Base-by-base conservation (phyloP, 192 early-diverging fungal genomes). In the Coemansia biformis region DNA sequence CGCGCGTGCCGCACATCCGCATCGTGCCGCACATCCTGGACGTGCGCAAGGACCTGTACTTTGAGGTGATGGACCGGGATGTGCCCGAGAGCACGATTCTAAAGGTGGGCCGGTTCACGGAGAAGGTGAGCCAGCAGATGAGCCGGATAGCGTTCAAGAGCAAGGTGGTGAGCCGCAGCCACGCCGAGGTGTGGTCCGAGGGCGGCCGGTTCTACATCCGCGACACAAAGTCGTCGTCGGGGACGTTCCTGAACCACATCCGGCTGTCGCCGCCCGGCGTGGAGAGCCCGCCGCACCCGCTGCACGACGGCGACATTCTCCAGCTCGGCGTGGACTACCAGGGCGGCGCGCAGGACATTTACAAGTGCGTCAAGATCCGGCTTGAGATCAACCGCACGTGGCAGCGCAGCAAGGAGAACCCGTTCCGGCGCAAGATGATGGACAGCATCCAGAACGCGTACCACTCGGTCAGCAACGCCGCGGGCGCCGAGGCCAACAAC, bases 311-410 rank as follows among this genome's bases (percentile, higher is more conserved):
- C 8, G 96, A 98, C 66, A 79, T 98, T 18, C 75, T 98, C 42
- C 93, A 98, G 77, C 78, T 98, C 21, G 96, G 96, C 23, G 88
- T 95, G 13, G 96, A 98, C 54, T 96, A 96, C 63, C 91, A 93
- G 75, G 92, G 91, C 35, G 81, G 90, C 24, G 82, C 79, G 15
- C 84, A 93, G 73, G 92, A 95, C 59, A 88, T 91, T 39, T 92
- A 91, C 81, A 86, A 89, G 74, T 93, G 90, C 59, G 90, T 96
- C 10, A 85, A 88, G 63, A 96, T 96, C 75, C 65, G 86, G 17
- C 57, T 89, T 21, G 87, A 91, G 65, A 57, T 87, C 38, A 85
- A 86, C 57, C 76, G 84, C 34, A 79, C 78, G 41, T 78, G 78
- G 79, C 79, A 84, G 75, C 78, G 79, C 23, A 69, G 75, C 43